Evolutionary conservation across 2,329 filamentous ascomycete genomes (phyloP), one percentile per base, ranked within the genome.

Genomic region (Paecilomyces fulvus): DNA sequence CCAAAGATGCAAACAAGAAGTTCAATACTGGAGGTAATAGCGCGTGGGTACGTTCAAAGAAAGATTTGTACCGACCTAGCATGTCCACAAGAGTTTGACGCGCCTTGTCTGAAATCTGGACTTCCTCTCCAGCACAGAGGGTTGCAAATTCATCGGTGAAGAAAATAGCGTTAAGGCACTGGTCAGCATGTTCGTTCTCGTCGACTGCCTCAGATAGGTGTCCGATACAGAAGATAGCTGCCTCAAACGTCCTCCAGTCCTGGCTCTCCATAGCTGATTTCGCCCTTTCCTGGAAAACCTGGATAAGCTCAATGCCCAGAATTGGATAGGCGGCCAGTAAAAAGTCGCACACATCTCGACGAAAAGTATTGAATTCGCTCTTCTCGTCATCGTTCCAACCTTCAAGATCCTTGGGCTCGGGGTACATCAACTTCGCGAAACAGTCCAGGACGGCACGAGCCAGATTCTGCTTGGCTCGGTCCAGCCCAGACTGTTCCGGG

Each of bases 261-360:
- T 66, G 63, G 21, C 60, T 64, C 21, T 61, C 51, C n/a, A 73
- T 63, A 11, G 73, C 66, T 3, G 62, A 60, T 12, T 64, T 65
- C 33, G 74, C 69, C 49, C 64, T 68, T 55, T 72, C 66, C 51
- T 75, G 71, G 51, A 77, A 73, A 3, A 75, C 69, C 37, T 71
- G 67, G 21, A 77, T 67, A 30, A 78, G 58, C 4, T 72, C 71
- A 23, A 73, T 66, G 0, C 76, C 76, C 10, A 78, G 59, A 23
- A 77, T 69, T 0, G 73, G 70, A 60, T 76, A 77, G 1, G 71
- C 69, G 6, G 74, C 71, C 12, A 76, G 67, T 10, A 77, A 65
- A 53, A 76, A 77, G 58, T 78, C 76, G 52, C 71, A 71, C n/a
- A 72, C 74, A 49, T 77, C 74, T 28, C 72, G 71, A 17, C 76